Evolutionary conservation across 2,329 filamentous ascomycete genomes (phyloP).

Genomic region (Aureobasidium pullulans): DNA sequence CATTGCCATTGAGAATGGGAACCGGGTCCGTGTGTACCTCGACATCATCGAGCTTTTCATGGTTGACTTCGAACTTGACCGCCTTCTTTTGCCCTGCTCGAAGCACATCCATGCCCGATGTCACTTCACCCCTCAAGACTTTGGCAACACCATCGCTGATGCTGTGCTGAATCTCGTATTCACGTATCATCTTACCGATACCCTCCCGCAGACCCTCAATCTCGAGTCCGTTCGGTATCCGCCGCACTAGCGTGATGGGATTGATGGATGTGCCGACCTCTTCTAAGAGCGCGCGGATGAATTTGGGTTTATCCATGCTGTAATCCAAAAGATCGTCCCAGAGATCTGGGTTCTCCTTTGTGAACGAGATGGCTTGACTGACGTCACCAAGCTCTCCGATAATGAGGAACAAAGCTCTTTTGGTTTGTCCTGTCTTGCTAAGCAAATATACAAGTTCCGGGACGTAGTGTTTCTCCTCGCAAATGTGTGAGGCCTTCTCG

Average conservation of each 20-base stretch:
- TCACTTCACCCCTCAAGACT: slow-evolving; percentile 82
- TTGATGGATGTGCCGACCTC: slow-evolving; percentile 92
- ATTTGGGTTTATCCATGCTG: slow-evolving; percentile 93
- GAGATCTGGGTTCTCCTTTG: slow-evolving; percentile 83
- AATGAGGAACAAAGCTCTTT: slow-evolving; percentile 84
- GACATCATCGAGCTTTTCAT: slow-evolving; percentile 32
- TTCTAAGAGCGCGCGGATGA: slow-evolving; percentile 85
- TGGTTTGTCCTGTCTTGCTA: slow-evolving; percentile 90
- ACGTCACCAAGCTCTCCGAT: slow-evolving; percentile 90
- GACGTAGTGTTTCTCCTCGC: slow-evolving; percentile 72
- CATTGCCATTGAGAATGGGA: slow-evolving; percentile 16
- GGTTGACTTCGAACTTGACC: slow-evolving; percentile 76
- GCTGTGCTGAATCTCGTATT: slow-evolving; percentile 90
- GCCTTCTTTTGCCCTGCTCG: slow-evolving; percentile 73
- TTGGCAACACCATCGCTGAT: slow-evolving; percentile 85
- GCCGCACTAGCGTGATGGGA: slow-evolving; percentile 78
- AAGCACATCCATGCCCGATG: slow-evolving; percentile 70
- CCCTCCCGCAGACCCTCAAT: slow-evolving; percentile 87
- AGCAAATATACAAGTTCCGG: slow-evolving; percentile 93
- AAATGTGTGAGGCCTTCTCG: slow-evolving; percentile 68
- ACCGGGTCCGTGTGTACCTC: slow-evolving; percentile 26
- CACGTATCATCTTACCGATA: slow-evolving; percentile 81
- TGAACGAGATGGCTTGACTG: slow-evolving; percentile 85
- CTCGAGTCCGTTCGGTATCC: slow-evolving; percentile 88
- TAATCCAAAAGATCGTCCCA: slow-evolving; percentile 95